Base-by-base conservation (phyloP, 306 rosid species). In the Prunus mira region DNA sequence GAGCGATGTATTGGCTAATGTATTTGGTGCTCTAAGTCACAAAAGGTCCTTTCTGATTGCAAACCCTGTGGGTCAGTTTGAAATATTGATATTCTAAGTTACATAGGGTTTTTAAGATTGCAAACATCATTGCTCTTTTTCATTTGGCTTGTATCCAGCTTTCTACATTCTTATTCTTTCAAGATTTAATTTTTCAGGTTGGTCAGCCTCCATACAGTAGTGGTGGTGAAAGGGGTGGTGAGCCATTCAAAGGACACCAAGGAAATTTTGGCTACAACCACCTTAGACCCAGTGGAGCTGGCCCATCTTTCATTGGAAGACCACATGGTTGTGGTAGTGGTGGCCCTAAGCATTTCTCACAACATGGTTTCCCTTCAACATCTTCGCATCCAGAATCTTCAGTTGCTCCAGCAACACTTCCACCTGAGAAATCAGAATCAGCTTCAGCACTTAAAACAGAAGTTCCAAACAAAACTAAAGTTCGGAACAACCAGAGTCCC, bases 121-220 rank as follows among this genome's bases (percentile, higher is more conserved):
- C 30, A 45, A 41, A 46, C 55, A 52, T 11, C 43, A 18, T 22
- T 43, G 32, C 54, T 41, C 6, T n/a, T 7, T 66, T 13, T 47
- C 24, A 19, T 65, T 38, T 65, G 56, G 72, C 55, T 67, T 22
- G 34, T 46, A 19, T 56, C 62, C 24, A 56, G 11, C 24, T 19
- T 56, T 20, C 62, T 6, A 47, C 43, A 15, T 49, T 68, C 57
- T 67, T 67, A 22, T 45, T 34, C 58, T 46, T 8, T 47, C 12
- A 25, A 47, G 58, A 19, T 68, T 45, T 67, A 67, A 12, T 43
- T 25, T 68, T 68, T 54, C 73, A 47, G 73, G 73, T 68, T 47
- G 58, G 58, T 34, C 58, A 17, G 57, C 57, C 57, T 51, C 57
- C 57, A 51, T 51, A 51, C 57, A 22, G 56, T n/a, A 47, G 56